Percentiles rank a stretch among this genome's conserved stretches.
Evolutionary conservation across 331 rosid genomes (phyloP).

Genomic region (Ulmus americana): DNA sequence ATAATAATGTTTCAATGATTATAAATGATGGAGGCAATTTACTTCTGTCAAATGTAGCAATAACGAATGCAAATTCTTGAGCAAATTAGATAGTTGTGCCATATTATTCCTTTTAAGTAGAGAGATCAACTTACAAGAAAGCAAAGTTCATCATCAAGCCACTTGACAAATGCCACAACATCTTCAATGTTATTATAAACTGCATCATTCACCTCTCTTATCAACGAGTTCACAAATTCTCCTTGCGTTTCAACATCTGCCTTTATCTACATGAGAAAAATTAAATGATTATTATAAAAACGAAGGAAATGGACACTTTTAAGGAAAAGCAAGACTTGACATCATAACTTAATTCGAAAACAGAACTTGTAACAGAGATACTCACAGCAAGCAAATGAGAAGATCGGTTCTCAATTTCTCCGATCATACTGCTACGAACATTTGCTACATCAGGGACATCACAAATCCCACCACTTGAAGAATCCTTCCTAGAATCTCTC

Average conservation of each 20-base stretch:
- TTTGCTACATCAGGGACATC: constrained; percentile 81
- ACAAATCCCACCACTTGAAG: constrained; percentile 61
- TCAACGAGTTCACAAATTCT: constrained; percentile 88
- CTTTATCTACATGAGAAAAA: constrained; percentile 57
- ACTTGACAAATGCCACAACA: constrained; percentile 90
- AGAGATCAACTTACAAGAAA: constrained; percentile 66
- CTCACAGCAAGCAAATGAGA: constrained; percentile 98
- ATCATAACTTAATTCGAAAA: too few species aligned
- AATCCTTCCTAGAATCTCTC: constrained; percentile 88
- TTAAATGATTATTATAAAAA: neutral
- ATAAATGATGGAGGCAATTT: too few species aligned
- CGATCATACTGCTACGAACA: constrained; percentile 96
- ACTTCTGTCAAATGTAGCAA: too few species aligned
- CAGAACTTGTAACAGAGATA: neutral
- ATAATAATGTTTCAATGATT: too few species aligned
- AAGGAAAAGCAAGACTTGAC: neutral
- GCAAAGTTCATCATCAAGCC: constrained; percentile 98
- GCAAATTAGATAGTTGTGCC: neutral
- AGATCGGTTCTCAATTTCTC: constrained; percentile 95
- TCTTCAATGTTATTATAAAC: constrained; percentile 77
- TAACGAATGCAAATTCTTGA: neutral
- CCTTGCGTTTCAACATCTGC: constrained; percentile 97
- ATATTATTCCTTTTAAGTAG: neutral
- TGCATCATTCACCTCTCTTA: constrained; percentile 84
- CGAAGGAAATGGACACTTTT: constrained; percentile 3